Evolutionary conservation across 805 yeast species (phyloP), one percentile per base, ranked within the genome.

Genomic region (Ogataea henricii): DNA sequence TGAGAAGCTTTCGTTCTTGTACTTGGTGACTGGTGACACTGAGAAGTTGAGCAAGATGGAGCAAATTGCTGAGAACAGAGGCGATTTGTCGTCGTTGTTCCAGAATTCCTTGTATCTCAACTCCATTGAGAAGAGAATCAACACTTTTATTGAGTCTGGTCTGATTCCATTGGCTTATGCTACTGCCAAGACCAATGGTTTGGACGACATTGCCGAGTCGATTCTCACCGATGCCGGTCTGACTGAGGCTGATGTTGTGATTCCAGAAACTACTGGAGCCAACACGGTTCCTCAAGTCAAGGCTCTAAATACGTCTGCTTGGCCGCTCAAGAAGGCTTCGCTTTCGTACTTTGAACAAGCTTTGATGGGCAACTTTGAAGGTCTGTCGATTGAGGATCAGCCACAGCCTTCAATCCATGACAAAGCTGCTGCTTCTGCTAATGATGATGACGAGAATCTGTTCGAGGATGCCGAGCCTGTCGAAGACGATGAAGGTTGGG

Each of bases 111-210:
- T 91, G 48, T 92, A 84, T 69, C 77, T 81, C 62, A 83, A 87
- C 62, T 85, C 89, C 47, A 76, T 83, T 35, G 85, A 84, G 59
- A 81, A 85, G 63, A 82, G 97, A 65, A 80, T 91, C 33, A 75
- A 79, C 56, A 80, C 86, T 12, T 83, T 87, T 57, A 78, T 85
- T 43, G 82, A 85, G 57, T 83, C 87, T 43, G 97, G 97, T 33
- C 76, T 91, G 69, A 71, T 78, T 43, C 90, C 98, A 6, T 78
- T 95, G 59, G 99, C 98, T 2, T 95, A 91, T 66, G 87, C 97
- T 10, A 78, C 90, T 53, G 97, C 99, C 18, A 88, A 87, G 66
- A 74, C 94, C 23, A 87, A 84, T 57, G 97, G 96, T 3, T 77
- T 90, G 53, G 80, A 76, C 33, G 90, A 82, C 23, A 71, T 85